Evolutionary conservation across 2,329 filamentous ascomycete genomes (phyloP), one percentile per base, ranked within the genome.

Genomic region (Huntiella decipiens): DNA sequence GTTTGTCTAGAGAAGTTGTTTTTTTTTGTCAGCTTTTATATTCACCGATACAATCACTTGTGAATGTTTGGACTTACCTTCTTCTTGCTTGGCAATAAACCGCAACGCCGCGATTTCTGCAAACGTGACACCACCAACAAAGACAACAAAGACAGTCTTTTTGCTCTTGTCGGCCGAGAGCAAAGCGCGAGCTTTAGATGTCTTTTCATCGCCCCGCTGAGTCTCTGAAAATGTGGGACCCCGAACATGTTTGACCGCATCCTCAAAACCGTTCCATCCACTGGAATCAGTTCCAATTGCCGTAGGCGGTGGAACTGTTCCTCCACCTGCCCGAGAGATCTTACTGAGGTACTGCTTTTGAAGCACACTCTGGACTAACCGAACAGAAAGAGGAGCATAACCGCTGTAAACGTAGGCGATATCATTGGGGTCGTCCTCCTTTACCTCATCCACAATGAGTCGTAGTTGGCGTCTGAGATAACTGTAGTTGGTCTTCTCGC

Each of bases 381-480:
- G 79, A 45, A 96, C 74, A 38, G 84, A 93, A 10, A 98, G 71
- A 0, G 91, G 92, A 4, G 92, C 91, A 58, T 96, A 98, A 44
- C 91, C 92, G 52, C 84, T 93, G 63, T 96, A 98, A 8, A 95
- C 87, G 56, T 98, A 98, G n/a, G 87, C 82, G 51, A 96, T 79
- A 55, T 98, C 91, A 55, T 91, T 83, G 2, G 91, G 91, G 40
- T 92, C 82, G 49, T 91, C 79, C 61, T 98, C 91, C 57, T 93
- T 87, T 35, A 98, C 88, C 58, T 96, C 91, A 58, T 98, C 91
- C 47, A 95, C 81, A 57, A 95, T 93, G 12, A 98, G 72, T 28
- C 81, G 77, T 11, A 98, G 73, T 50, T 79, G 78, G 59, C 91
- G 93, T 46, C 92, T 80, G 4, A 96, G 66, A 53, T 84, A 82